Conservation (phyloP, 305 asterid genomes). For the Fraxinus xanthoxyloides region DNA sequence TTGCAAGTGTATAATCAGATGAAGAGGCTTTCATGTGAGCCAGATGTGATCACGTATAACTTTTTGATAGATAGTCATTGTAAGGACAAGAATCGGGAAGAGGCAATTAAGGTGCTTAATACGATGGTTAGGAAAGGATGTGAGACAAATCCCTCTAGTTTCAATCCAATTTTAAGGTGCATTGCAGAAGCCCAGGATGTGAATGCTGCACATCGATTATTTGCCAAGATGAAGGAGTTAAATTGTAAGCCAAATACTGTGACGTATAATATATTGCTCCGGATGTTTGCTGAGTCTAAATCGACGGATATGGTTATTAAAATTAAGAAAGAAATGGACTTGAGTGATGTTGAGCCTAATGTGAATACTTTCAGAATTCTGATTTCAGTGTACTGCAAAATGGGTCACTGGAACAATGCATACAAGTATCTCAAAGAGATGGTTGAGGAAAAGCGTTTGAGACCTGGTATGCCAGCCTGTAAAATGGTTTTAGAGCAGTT, state of each 20-base stretch:
- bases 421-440: slow-evolving; percentile 71
- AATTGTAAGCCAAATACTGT: slow-evolving; percentile 62
- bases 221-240: slow-evolving; percentile 68
- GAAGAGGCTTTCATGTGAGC: slow-evolving; percentile 67
- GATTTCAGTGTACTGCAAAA: slow-evolving; percentile 65
- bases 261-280: slow-evolving; percentile 77
- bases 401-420: slow-evolving; percentile 97
- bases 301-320: slow-evolving; percentile 84
- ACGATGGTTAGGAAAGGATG: slow-evolving; percentile 64
- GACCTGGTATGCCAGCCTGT: slow-evolving; percentile 56
- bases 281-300: slow-evolving; percentile 77
- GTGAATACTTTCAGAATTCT: slow-evolving; percentile 69
- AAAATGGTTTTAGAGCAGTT: slow-evolving; percentile 30
- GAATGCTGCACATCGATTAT: slow-evolving; percentile 73
- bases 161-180: slow-evolving; percentile 74
- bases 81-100: neutral
- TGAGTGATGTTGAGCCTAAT: slow-evolving; percentile 68
- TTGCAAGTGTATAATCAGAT: slow-evolving; percentile 81
- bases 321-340: slow-evolving; percentile 85
- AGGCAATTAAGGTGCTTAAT: slow-evolving; percentile 1
- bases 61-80: slow-evolving; percentile 69
- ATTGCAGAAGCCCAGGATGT: slow-evolving; percentile 67
- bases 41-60: slow-evolving; percentile 77
- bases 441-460: slow-evolving; percentile 79
- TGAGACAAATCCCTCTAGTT: slow-evolving; percentile 58